These are phyloP conservation scores for Ambrosiella cleistominuta DNA, from an alignment of 2,329 filamentous ascomycete genomes.

Conservation along the genomic window DNA sequence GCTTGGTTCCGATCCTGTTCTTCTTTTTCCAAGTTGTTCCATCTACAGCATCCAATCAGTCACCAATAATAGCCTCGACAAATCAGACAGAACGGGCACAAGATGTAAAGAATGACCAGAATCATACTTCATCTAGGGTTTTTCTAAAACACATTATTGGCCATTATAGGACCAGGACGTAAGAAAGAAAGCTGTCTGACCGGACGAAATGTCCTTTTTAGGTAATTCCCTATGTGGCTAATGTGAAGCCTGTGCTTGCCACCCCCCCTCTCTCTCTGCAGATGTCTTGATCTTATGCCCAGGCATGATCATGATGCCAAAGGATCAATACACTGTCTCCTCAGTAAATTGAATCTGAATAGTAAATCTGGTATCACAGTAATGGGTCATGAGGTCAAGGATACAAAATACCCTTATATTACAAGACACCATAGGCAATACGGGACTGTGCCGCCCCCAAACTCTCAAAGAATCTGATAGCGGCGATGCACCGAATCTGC, in stretches of 20 bases:
- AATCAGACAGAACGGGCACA: not conserved
- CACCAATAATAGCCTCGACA: too few species aligned
- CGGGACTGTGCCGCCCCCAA: too few species aligned
- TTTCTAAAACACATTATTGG: not conserved
- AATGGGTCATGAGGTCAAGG: too few species aligned
- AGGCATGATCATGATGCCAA: not conserved
- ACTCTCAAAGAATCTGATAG: too few species aligned
- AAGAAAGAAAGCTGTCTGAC: not conserved
- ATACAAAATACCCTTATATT: too few species aligned
- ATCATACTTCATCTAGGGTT: not conserved
- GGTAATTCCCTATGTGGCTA: not conserved
- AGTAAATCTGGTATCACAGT: not conserved
- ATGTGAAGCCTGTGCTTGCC: not conserved
- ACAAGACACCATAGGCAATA: too few species aligned
- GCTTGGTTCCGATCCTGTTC: too few species aligned
- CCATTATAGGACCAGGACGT: not conserved
- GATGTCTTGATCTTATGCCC: not conserved
- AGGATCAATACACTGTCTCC: not conserved
- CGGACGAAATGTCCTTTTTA: not conserved
- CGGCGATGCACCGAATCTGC: too few species aligned
- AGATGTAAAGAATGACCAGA: not conserved
- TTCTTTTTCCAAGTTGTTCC: too few species aligned
- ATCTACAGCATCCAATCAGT: too few species aligned
- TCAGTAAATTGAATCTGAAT: not conserved
- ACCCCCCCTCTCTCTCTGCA: not conserved